A percentile compares a stretch with the other conserved stretches of the same genome.
Conservation (phyloP, 805 yeast species). For the Sungouiozyma intestinalis region DNA sequence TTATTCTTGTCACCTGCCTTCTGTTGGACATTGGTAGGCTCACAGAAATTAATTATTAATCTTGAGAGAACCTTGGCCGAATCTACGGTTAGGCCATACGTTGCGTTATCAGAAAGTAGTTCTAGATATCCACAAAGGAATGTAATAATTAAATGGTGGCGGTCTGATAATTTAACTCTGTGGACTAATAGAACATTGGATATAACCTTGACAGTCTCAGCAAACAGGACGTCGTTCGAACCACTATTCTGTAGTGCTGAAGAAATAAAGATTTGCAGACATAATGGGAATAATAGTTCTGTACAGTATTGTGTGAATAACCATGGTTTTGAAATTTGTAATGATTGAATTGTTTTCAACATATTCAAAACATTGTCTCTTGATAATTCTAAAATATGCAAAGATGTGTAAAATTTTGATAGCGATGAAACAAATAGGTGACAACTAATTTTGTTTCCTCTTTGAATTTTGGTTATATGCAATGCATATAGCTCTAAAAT, state of each 20-base stretch:
- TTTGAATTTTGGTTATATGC: conserved; percentile 12
- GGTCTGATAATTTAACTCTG: conserved; percentile 55
- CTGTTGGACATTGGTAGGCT: conserved; percentile 38
- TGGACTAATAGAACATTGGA: conserved; percentile 58
- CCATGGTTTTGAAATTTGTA: conserved; percentile 45
- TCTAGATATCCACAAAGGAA: conserved; percentile 43
- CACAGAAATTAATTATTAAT: conserved; percentile 58
- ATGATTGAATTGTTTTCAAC: conserved; percentile 29
- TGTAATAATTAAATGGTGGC: conserved; percentile 57
- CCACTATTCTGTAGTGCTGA: neutral
- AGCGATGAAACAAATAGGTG: conserved; percentile 25
- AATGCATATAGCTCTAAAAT: conserved; percentile 16
- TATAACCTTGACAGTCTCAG: conserved; percentile 36
- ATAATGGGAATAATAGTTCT: conserved; percentile 41
- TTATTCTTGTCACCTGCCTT: conserved; percentile 25
- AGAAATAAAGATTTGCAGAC: conserved; percentile 5
- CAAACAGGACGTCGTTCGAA: conserved; percentile 27
- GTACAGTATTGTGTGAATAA: conserved; percentile 53
- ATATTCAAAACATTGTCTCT: conserved; percentile 8
- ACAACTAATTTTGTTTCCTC: conserved; percentile 13
- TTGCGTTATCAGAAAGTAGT: conserved; percentile 29
- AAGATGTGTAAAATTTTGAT: conserved; percentile 21
- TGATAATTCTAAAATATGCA: conserved; percentile 6
- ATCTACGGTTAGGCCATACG: conserved; percentile 14
- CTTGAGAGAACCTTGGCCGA: conserved; percentile 46